A percentile compares a stretch with the other conserved stretches of the same genome.
phyloP scores from a whole-genome alignment of 106 monocot genomes.

The Platanthera guangdongensis region DNA sequence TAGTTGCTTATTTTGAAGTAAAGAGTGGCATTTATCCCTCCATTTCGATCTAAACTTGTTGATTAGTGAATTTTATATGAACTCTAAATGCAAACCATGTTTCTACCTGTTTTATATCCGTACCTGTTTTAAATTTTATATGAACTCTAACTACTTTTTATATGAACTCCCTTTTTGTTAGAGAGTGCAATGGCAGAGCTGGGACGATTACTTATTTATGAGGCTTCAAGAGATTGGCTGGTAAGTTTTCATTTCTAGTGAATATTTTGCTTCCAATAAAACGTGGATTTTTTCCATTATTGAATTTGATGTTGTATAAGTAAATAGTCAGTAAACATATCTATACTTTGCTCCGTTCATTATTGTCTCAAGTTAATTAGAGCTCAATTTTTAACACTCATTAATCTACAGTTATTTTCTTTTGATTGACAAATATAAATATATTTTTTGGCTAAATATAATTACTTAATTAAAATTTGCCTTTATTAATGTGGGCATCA shows the following conservation, averaged over 20 bases:
- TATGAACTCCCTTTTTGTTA: conserved; percentile 13
- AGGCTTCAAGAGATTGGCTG: conserved; percentile 97
- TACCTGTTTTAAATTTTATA: too few species aligned
- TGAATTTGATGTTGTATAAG: neutral
- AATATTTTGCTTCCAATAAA: neutral
- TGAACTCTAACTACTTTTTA: too few species aligned
- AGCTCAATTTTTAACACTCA: too few species aligned
- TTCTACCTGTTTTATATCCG: too few species aligned
- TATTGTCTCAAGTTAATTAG: too few species aligned
- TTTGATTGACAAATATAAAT: too few species aligned
- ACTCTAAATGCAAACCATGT: too few species aligned
- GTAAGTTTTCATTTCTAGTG: conserved; percentile 28
- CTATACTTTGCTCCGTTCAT: too few species aligned
- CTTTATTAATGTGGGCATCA: too few species aligned
- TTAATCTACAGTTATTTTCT: too few species aligned
- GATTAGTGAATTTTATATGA: neutral
- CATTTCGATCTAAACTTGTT: neutral
- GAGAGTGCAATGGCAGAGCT: conserved; percentile 92
- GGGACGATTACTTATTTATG: conserved; percentile 88
- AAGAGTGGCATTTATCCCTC: neutral
- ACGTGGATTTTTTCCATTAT: neutral
- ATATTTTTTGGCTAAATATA: too few species aligned
- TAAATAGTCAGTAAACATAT: neutral
- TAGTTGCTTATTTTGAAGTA: neutral
- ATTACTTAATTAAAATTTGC: too few species aligned